Evolutionary conservation across 2,329 filamentous ascomycete genomes (phyloP).

Genomic region (Parasarocladium wereldwijsianum): DNA sequence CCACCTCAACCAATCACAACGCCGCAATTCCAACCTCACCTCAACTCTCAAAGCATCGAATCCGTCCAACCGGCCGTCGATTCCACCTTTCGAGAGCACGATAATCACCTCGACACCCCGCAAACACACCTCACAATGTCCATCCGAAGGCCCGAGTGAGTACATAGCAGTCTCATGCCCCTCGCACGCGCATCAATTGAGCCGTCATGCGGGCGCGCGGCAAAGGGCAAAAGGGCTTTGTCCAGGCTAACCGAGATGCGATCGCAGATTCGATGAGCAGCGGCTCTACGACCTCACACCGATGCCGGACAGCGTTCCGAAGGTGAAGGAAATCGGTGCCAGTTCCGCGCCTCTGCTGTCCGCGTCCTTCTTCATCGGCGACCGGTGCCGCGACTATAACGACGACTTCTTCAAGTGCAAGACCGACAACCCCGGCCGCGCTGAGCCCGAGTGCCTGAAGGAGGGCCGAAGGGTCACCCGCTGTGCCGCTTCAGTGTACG

Average conservation of each 20-base stretch:
- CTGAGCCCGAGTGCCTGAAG: slow-evolving; percentile 89
- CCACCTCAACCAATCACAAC: slow-evolving; percentile 20
- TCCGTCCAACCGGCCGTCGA: slow-evolving; percentile 12
- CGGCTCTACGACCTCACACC: slow-evolving; percentile 92
- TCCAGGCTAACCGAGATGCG: slow-evolving; percentile 15
- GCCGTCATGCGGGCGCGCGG: too few species aligned
- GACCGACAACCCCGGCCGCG: slow-evolving; percentile 77
- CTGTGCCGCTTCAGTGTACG: slow-evolving; percentile 91
- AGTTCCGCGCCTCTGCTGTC: slow-evolving; percentile 86
- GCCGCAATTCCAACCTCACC: slow-evolving; percentile 24
- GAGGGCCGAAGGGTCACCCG: slow-evolving; percentile 93
- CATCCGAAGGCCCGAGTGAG: slow-evolving; percentile 27
- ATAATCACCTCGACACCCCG: slow-evolving; percentile 8
- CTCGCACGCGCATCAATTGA: slow-evolving; percentile 1
- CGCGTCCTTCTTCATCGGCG: slow-evolving; percentile 92
- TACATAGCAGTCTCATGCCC: slow-evolving; percentile 10
- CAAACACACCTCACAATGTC: slow-evolving; percentile 19
- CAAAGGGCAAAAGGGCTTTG: too few species aligned
- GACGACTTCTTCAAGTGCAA: slow-evolving; percentile 99
- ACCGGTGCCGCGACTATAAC: slow-evolving; percentile 87
- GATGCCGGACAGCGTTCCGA: slow-evolving; percentile 79
- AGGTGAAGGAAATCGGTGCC: slow-evolving; percentile 84
- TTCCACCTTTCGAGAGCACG: slow-evolving; percentile 14
- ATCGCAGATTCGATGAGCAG: slow-evolving; percentile 80
- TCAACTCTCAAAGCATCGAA: slow-evolving; percentile 17